Evolutionary conservation across 2,329 filamentous ascomycete genomes (phyloP).

Genomic region (Trichoderma brevicompactum): DNA sequence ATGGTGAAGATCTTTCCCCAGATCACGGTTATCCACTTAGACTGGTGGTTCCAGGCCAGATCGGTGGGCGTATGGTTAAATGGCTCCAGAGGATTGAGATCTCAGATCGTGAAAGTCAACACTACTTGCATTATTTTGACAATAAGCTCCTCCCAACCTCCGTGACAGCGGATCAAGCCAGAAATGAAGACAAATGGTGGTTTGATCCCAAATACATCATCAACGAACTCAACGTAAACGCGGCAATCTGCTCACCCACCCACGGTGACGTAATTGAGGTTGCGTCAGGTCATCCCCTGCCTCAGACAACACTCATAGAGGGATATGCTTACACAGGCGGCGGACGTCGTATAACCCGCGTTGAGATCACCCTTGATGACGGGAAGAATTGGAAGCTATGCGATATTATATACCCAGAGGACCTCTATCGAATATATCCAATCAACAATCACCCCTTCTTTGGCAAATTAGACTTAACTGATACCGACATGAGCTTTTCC

Average conservation of each 20-base stretch:
- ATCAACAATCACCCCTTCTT: conserved; percentile 70
- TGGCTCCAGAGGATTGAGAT: conserved; percentile 85
- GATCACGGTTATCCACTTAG: conserved; percentile 87
- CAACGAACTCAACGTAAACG: conserved; percentile 91
- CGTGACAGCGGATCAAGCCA: conserved; percentile 81
- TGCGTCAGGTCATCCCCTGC: no score
- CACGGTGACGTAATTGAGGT: conserved; percentile 66
- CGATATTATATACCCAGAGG: conserved; percentile 81
- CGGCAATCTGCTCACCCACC: conserved; percentile 76
- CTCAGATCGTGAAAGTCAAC: conserved; percentile 78
- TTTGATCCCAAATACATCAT: conserved; percentile 89
- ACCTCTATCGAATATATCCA: conserved; percentile 70
- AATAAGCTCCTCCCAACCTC: conserved; percentile 88
- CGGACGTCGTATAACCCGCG: conserved; percentile 78
- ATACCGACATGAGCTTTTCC: conserved; percentile 81
- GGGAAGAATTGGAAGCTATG: conserved; percentile 66
- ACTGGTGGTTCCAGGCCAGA: conserved; percentile 85
- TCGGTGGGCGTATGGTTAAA: conserved; percentile 90
- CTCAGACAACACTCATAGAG: conserved; percentile 59
- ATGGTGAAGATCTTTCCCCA: conserved; percentile 76
- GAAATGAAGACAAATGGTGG: conserved; percentile 77
- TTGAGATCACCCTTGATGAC: conserved; percentile 82
- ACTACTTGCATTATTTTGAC: conserved; percentile 96
- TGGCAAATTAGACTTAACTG: conserved; percentile 77
- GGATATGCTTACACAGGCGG: conserved; percentile 92